Percentiles rank a stretch among this genome's conserved stretches.
Conservation (phyloP, 2,329 filamentous ascomycete genomes). For the Endocalyx cinctus region DNA sequence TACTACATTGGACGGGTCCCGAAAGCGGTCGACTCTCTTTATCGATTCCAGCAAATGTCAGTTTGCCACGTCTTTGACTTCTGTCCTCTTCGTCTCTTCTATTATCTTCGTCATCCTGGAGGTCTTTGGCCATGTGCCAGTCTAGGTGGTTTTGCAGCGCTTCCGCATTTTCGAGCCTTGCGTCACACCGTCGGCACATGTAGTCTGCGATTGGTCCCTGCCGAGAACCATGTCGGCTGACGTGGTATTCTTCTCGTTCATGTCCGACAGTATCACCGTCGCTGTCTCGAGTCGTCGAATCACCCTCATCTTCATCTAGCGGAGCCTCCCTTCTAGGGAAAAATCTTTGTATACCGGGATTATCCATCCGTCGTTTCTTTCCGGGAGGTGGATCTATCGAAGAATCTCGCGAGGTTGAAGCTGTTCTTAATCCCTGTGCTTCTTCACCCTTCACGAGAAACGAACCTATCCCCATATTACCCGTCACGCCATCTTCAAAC, state of each 20-base stretch:
- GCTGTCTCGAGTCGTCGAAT: too few relatives aligned
- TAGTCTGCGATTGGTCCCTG: slow-evolving; percentile 33
- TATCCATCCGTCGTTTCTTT: slow-evolving; percentile 44
- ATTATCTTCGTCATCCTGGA: slow-evolving; percentile 62
- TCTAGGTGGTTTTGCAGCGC: slow-evolving; percentile 74
- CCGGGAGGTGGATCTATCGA: slow-evolving; percentile 24
- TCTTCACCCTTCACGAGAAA: slow-evolving; percentile 79
- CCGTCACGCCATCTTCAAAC: slow-evolving; percentile 80
- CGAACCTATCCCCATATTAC: slow-evolving; percentile 79
- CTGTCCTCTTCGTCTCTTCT: too few relatives aligned
- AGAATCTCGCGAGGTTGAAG: slow-evolving; percentile 16
- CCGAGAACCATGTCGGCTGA: slow-evolving; percentile 21
- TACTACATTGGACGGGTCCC: slow-evolving; percentile 26
- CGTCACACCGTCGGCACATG: slow-evolving; percentile 62
- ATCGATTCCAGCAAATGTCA: slow-evolving; percentile 42
- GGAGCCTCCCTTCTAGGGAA: slow-evolving; percentile 40
- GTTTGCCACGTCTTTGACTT: slow-evolving; percentile 38
- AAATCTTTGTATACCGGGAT: slow-evolving; percentile 52
- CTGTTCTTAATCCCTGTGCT: slow-evolving; percentile 48
- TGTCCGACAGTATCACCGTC: too few relatives aligned
- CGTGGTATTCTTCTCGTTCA: slow-evolving; percentile 16
- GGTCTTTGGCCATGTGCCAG: slow-evolving; percentile 89
- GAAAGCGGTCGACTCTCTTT: too few relatives aligned
- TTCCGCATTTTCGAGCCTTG: slow-evolving; percentile 52
- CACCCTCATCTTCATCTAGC: slow-evolving; percentile 24